Percentiles rank a stretch among this genome's conserved stretches.
Conservation (phyloP, 257 asterid species). For the Primulina eburnea region DNA sequence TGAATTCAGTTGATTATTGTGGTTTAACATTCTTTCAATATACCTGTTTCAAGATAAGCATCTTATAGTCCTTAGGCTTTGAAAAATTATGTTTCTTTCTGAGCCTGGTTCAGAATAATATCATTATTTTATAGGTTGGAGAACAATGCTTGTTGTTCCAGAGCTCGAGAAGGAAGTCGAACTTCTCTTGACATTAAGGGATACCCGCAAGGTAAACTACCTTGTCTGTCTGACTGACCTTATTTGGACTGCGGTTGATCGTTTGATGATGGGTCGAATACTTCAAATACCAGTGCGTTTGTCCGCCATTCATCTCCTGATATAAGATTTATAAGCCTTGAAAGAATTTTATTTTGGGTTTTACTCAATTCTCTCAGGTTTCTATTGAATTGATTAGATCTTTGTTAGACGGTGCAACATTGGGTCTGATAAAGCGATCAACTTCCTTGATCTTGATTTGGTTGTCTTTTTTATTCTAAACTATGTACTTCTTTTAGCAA, state of each 20-base stretch:
- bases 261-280: conserved; percentile 2
- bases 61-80: background rate
- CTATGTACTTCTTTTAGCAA: conserved; percentile 43
- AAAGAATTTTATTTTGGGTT: background rate
- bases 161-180: conserved; percentile 96
- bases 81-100: conserved; percentile 20
- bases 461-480: conserved; percentile 12
- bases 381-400: background rate
- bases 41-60: background rate
- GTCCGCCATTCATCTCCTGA: conserved; percentile 1
- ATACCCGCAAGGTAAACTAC: conserved; percentile 68
- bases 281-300: conserved; percentile 6
- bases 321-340: conserved; percentile 10
- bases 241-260: conserved; percentile 5
- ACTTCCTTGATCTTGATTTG: conserved; percentile 11
- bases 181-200: conserved; percentile 69
- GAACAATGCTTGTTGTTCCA: conserved; percentile 99
- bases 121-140: conserved; percentile 69
- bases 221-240: conserved; percentile 1
- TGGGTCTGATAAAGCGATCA: background rate
- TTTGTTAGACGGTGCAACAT: conserved; percentile 14
- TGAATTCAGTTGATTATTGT: conserved; percentile 20
- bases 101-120: conserved; percentile 27
- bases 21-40: conserved; percentile 10
- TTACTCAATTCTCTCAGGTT: background rate